Evolutionary conservation across 179 eudicot species (phyloP), one percentile per base, ranked within the genome.

Genomic region (Monotropa hypopitys): DNA sequence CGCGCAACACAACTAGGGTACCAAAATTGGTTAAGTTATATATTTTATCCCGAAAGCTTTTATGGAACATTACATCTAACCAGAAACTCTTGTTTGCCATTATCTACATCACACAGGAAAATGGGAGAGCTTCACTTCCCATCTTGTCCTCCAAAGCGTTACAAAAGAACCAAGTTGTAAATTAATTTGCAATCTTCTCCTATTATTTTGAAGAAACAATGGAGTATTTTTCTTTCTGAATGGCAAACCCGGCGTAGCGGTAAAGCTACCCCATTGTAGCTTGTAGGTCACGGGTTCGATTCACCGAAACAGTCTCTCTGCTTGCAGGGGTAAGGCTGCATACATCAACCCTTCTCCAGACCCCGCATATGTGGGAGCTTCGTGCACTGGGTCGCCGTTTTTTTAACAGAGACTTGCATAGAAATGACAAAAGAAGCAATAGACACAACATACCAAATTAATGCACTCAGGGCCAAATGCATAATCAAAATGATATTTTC

Each of bases 401-500:
- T n/a, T n/a, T n/a, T n/a, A n/a, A n/a, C n/a, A n/a, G n/a, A n/a
- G n/a, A 43, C 9, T 35, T 42, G 62, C 15, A 45, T 9, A 57
- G 65, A 83, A 61, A 72, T 40, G 45, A 57, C 18, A 69, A 59
- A 13, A 65, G 8, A 6, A 70, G 7, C 75, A 32, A 9, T 38
- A 51, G n/a, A 3, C 1, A 50, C 20, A 7, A 76, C 89, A 42
- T 86, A 90, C 97, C 91, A 53, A 79, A 81, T 88, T 91, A 12
- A 80, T 75, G 32, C 85, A 90, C 50, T 76, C 75, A n/a, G 94
- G 89, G 49, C 90, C 89, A 81, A 91, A 91, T 4, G 94, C 92
- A 86, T 87, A 88, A 84, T 91, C 97, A 77, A 90, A 91, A 50
- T 86, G 72, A 80, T 88, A 91, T 40, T 84, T 82, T 4, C 94